A percentile compares a stretch with the other conserved stretches of the same genome.
phyloP scores from a whole-genome alignment of 2,329 filamentous ascomycete genomes.

The Zymoseptoria tritici region DNA sequence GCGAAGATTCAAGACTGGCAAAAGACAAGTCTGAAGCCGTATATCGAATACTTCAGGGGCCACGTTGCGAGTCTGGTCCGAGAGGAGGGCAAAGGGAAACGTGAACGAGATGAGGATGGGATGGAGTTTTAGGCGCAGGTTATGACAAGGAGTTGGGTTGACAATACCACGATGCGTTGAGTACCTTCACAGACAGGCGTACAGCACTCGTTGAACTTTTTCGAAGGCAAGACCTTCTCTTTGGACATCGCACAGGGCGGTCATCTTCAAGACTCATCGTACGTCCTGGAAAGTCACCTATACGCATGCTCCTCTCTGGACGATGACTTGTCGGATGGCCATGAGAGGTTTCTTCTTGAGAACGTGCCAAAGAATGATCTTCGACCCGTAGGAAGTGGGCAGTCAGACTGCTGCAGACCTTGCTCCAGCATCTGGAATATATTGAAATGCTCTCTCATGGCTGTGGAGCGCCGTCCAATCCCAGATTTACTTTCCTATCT shows the following conservation, averaged over 20 bases:
- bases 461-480: no score
- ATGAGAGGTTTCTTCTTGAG: no score
- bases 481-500: slow-evolving; percentile 7
- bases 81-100: slow-evolving; percentile 52
- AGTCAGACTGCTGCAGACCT: no score
- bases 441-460: background rate
- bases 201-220: background rate
- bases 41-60: slow-evolving; percentile 77
- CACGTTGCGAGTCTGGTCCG: slow-evolving; percentile 75
- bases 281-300: no score
- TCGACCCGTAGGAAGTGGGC: no score
- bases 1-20: slow-evolving; percentile 75
- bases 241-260: no score
- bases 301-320: no score
- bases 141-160: background rate
- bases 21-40: slow-evolving; percentile 90
- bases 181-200: background rate
- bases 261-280: no score
- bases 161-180: background rate
- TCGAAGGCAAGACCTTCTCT: background rate
- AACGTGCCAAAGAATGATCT: no score
- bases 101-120: slow-evolving; percentile 52
- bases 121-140: slow-evolving; percentile 56
- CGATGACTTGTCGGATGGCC: no score
- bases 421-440: background rate